phyloP scores from a whole-genome alignment of 495 filamentous ascomycete genomes.

The Hyaloscypha bicolor region DNA sequence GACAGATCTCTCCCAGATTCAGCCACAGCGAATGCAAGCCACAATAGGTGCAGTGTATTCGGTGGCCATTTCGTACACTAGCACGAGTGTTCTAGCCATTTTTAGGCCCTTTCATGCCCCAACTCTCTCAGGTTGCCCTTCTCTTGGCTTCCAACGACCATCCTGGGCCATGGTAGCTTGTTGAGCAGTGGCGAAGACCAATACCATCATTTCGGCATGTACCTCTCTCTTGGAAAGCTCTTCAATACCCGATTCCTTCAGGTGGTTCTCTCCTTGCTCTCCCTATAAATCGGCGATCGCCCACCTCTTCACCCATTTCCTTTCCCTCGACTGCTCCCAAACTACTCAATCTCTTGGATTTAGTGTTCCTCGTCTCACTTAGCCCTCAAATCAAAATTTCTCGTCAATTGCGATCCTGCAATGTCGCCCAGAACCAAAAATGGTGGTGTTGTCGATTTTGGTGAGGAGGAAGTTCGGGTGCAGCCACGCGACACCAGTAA shows the following conservation, averaged over 20 bases:
- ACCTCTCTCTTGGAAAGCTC: too few relatives aligned
- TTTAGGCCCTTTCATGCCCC: not conserved
- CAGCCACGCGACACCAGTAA: conserved; percentile 7
- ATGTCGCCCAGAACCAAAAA: conserved; percentile 3
- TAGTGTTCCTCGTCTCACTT: not conserved
- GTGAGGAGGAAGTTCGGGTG: not conserved
- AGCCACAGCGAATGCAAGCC: too few relatives aligned
- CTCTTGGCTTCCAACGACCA: not conserved
- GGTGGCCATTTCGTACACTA: not conserved
- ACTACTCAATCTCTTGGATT: conserved; percentile 1
- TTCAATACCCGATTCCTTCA: not conserved
- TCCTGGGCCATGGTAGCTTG: too few relatives aligned
- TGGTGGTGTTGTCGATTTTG: conserved; percentile 7
- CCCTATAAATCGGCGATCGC: not conserved
- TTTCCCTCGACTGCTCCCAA: not conserved
- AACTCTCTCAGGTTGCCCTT: not conserved
- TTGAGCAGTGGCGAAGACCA: too few relatives aligned
- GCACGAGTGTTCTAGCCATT: not conserved
- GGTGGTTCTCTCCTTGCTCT: not conserved
- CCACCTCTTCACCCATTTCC: not conserved
- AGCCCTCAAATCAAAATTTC: conserved; percentile 4
- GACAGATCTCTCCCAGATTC: too few relatives aligned
- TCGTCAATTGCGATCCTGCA: not conserved
- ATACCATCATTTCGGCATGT: too few relatives aligned
- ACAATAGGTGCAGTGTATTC: not conserved